Conservation (phyloP, 164 flowering plant species). For the Berberis thunbergii region DNA sequence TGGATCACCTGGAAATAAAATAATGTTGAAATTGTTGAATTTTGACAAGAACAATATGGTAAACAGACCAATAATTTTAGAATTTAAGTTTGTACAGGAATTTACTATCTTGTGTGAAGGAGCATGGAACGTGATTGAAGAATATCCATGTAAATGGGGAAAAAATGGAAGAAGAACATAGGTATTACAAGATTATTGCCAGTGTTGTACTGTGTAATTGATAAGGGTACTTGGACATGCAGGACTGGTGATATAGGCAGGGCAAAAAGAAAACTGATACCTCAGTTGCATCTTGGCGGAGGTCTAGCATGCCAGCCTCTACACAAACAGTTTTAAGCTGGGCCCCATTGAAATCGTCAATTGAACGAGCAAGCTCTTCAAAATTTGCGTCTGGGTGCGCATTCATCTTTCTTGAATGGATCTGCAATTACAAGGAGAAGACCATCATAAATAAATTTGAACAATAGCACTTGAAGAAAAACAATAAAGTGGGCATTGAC, state of each 20-base stretch:
- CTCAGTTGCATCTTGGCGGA: constrained; percentile 97
- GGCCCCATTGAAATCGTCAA: constrained; percentile 97
- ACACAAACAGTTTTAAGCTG: constrained; percentile 98
- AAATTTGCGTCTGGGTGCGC: constrained; percentile 93
- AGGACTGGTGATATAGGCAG: not conserved
- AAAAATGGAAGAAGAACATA: no score
- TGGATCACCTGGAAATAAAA: no score
- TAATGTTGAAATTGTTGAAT: no score
- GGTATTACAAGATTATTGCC: no score
- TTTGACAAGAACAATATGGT: no score
- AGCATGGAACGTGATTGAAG: no score
- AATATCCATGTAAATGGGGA: no score
- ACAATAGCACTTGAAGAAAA: not conserved
- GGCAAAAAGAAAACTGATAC: constrained; percentile 19
- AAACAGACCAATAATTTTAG: no score
- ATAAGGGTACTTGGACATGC: not conserved
- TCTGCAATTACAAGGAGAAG: constrained; percentile 28
- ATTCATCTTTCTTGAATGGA: constrained; percentile 97
- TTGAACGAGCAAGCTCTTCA: constrained; percentile 96
- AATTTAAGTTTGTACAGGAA: no score
- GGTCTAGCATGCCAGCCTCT: constrained; percentile 98
- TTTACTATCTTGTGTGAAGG: no score
- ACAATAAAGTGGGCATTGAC: no score
- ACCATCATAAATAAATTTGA: not conserved
- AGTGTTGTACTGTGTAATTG: no score